A percentile compares a stretch with the other conserved stretches of the same genome.
Evolutionary conservation across 1,284 basidiomycete species (phyloP).

Genomic region (Trichosporon sp.): DNA sequence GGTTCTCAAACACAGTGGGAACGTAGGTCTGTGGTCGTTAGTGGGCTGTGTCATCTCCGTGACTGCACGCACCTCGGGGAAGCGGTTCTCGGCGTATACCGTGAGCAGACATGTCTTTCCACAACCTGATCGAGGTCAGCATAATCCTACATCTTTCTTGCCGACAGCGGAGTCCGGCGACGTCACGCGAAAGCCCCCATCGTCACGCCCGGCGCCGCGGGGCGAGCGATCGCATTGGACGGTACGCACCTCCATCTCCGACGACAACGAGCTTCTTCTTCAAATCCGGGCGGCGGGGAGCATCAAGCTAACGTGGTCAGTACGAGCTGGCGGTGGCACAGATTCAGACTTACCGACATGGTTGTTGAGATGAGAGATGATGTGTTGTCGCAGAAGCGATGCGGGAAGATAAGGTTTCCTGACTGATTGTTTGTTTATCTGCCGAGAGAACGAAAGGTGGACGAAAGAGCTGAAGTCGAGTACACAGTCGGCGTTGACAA

Average conservation of each 20-base stretch:
- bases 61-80: conserved; percentile 69
- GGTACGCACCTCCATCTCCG: conserved; percentile 42
- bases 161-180: not conserved
- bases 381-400: not conserved
- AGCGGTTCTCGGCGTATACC: conserved; percentile 87
- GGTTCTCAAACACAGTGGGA: conserved; percentile 97
- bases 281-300: conserved; percentile 59
- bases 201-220: not conserved
- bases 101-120: conserved; percentile 56
- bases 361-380: not conserved
- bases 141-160: not conserved
- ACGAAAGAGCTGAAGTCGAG: not conserved
- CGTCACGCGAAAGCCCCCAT: not conserved
- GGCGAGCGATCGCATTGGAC: not conserved
- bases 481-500: not conserved
- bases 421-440: not conserved
- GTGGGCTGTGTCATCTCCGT: not conserved
- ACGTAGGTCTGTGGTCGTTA: conserved; percentile 69
- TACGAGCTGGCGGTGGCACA: not conserved
- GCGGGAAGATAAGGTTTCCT: not conserved
- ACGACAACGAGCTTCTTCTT: conserved; percentile 88
- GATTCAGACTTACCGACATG: conserved; percentile 4
- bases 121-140: conserved; percentile 47
- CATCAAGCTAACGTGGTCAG: conserved; percentile 8
- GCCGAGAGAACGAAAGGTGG: not conserved